Base-by-base conservation (phyloP, 2,329 filamentous ascomycete species). In the Botryotinia convoluta region DNA sequence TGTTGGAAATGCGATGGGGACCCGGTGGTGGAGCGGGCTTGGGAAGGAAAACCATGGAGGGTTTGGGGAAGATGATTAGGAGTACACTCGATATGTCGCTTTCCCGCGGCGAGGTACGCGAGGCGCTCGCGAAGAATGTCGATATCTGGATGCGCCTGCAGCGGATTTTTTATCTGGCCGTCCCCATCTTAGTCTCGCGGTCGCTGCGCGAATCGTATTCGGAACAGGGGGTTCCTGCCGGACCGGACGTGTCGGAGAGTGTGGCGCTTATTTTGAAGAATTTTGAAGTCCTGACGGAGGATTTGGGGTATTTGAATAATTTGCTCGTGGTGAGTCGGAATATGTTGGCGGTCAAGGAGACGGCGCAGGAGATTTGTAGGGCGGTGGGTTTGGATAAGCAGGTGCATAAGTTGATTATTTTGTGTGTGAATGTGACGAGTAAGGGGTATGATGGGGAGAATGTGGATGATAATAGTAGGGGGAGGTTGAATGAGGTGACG, bases 261-360 rank as follows among this genome's bases (percentile, higher is more conserved):
- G 90, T 88, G 1, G 85, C 86, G 26, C 82, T 91, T 54, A 90
- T 91, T 74, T 85, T 90, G 51, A 88, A 88, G 81, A 90, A 91
- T 79, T 88, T 90, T 78, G 84, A 83, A 9, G 84, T 84, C 39
- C 84, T 91, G 74, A 89, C 89, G 78, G 88, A 90, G 74, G 89
- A 91, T 73, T 81, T 91, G 72, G 86, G 88, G 71, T 87, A 89
- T 73, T 83, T 91, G 71, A 91, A 90, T 83, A 91, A 90, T 82
- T 83, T 91, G 73, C 88, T 91, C 87, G 88, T 91, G 74, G 90
- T 91, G 78, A 88, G 89, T 1, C 83, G 89, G 68, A 91, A 91
- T 75, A 83, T 91, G 74, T 84, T 91, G 37, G 89, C 91, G 44
- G 90, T 89, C 16, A 86, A 89, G 20, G 87, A 90, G 78, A 87